Evolutionary conservation across 164 flowering plant species (phyloP), one percentile per base, ranked within the genome.

Genomic region (Umbellularia californica): DNA sequence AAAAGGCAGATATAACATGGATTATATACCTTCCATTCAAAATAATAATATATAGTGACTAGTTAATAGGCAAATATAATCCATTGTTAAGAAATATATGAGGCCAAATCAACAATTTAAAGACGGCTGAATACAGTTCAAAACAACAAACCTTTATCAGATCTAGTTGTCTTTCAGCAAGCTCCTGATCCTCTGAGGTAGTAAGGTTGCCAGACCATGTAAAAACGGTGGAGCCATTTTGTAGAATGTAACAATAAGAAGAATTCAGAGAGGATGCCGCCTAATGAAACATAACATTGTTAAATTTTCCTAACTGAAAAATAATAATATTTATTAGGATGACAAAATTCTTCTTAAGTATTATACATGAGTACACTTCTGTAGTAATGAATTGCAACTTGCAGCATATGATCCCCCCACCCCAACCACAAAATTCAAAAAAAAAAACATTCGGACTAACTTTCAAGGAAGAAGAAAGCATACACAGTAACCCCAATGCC

Each of bases 161-260:
- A 89, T 96, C 99, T 70, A 96, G 82, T 79, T 82, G 92, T 81
- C 99, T 90, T 87, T 96, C 99, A 30, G 90, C 88, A 83, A 96
- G 90, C 85, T 91, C 99, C 41, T 96, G 99, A 81, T 86, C 88
- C 68, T 90, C 94, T 19, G 98, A 27, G 25, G 89, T 84, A 68
- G 97, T 88, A 72, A 91, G 90, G 82, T 76, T 90, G 73, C 98
- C 99, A 73, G 90, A 85, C 99, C 99, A 96, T 13, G 92, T 89
- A 75, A 89, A 94, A 69, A 94, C 85, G 70, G 89, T 71, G 71
- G 97, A 85, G 23, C 89, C 96, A 78, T 82, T 88, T 70, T 88
- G 92, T 71, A 96, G 76, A 72, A 96, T 96, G 88, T 91, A 92
- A 78, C 97, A 92, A 79, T 96, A 91, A 50, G 94, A 88, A 71